Evolutionary conservation across 352 stramenopile species (phyloP).

Genomic region (Globisporangium sylvaticum): DNA sequence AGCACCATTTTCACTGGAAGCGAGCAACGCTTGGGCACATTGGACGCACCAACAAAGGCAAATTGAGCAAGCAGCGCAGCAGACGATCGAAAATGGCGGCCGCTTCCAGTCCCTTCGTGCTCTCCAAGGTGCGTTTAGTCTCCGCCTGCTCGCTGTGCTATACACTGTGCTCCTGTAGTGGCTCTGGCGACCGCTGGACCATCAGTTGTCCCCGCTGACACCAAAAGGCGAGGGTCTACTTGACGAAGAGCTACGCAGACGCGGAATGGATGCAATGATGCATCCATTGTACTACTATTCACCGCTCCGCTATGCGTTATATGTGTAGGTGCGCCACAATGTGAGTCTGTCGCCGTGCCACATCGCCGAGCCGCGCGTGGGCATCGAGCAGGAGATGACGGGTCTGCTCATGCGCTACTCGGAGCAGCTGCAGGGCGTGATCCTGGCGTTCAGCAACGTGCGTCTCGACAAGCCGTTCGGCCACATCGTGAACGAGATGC

Average conservation of each 20-base stretch:
- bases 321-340: conserved; percentile 45
- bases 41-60: not conserved
- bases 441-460: conserved; percentile 72
- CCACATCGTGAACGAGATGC: conserved; percentile 82
- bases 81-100: not conserved
- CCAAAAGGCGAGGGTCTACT: too few species aligned
- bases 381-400: conserved; percentile 75
- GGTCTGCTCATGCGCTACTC: conserved; percentile 78
- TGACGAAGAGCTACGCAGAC: not conserved
- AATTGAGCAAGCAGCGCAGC: not conserved
- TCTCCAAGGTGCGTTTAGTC: conserved; percentile 13
- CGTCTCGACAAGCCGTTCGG: conserved; percentile 50
- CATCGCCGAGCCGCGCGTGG: conserved; percentile 54
- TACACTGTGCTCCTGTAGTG: not conserved
- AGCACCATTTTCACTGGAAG: not conserved
- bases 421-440: conserved; percentile 62
- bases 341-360: conserved; percentile 76
- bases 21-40: conserved; percentile 7
- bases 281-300: not conserved
- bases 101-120: conserved; percentile 12
- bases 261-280: not conserved
- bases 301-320: not conserved
- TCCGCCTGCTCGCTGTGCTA: not conserved
- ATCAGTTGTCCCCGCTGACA: too few species aligned
- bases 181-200: too few species aligned